These are phyloP conservation scores for Abelmoschus esculentus DNA, from an alignment of 345 rosid species.

Conservation along the genomic window DNA sequence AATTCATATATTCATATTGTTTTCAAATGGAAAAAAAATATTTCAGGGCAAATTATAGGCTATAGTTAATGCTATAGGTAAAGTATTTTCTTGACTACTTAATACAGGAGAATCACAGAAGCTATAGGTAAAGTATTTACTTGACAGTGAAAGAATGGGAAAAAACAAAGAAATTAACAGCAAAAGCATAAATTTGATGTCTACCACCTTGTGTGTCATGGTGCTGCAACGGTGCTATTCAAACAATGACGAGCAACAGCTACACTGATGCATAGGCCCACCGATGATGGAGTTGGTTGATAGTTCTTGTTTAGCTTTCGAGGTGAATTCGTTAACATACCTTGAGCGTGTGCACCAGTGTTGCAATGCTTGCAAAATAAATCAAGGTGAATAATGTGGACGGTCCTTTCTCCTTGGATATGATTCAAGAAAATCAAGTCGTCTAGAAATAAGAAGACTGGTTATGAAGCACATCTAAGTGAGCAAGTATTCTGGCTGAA, in stretches of 20 bases:
- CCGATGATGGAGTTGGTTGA: background rate
- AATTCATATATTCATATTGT: no score
- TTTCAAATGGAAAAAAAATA: no score
- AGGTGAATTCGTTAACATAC: conserved; percentile 7
- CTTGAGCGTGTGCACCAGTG: background rate
- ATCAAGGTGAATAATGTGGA: background rate
- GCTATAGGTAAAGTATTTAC: background rate
- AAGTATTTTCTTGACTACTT: background rate
- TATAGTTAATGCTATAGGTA: no score
- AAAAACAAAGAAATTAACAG: background rate
- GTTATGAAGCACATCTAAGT: conserved; percentile 52
- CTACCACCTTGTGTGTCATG: background rate
- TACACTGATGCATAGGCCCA: background rate
- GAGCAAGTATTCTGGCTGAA: conserved; percentile 60
- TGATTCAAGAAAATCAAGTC: background rate
- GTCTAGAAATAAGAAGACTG: conserved; percentile 58
- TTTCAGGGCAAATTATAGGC: no score
- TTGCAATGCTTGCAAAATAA: background rate
- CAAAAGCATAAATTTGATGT: background rate
- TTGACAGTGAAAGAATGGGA: background rate
- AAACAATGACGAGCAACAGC: background rate
- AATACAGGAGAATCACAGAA: background rate
- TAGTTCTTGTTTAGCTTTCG: background rate
- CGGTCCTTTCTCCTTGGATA: background rate
- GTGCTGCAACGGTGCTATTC: background rate